A percentile compares a stretch with the other conserved stretches of the same genome.
Evolutionary conservation across 192 early-diverging fungal species (phyloP).

Genomic region (Phlyctochytrium planicorne): DNA sequence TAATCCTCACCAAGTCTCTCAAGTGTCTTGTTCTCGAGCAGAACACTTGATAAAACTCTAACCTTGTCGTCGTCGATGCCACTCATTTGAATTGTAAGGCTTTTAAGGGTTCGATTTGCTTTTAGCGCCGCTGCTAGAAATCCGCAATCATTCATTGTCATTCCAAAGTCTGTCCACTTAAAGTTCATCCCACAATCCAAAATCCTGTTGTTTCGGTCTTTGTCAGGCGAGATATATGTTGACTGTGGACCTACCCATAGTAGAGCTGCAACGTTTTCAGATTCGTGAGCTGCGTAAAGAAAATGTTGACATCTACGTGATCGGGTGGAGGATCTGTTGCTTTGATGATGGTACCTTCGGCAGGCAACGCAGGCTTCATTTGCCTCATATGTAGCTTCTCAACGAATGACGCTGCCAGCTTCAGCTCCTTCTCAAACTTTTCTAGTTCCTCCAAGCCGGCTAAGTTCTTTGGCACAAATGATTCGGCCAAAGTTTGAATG

Average conservation of each 20-base stretch:
- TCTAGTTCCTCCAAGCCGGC: conserved; percentile 24
- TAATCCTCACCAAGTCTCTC: conserved; percentile 32
- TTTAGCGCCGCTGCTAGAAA: conserved; percentile 27
- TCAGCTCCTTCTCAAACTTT: conserved; percentile 30
- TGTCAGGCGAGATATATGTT: too few relatives aligned
- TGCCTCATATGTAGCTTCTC: conserved; percentile 33
- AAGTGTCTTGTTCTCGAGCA: conserved; percentile 39
- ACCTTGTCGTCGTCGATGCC: conserved; percentile 47
- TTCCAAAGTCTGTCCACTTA: conserved; percentile 49
- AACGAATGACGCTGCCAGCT: conserved; percentile 37
- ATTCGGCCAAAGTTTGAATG: conserved; percentile 38
- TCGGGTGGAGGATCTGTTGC: conserved; percentile 36
- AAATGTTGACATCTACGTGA: conserved; percentile 41
- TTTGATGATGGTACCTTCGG: conserved; percentile 29
- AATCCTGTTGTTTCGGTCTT: conserved; percentile 36
- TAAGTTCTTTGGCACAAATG: conserved; percentile 32
- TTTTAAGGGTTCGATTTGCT: conserved; percentile 10
- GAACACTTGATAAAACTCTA: conserved; percentile 33
- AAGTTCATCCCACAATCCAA: conserved; percentile 54
- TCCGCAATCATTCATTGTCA: conserved; percentile 49
- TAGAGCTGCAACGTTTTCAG: conserved; percentile 38
- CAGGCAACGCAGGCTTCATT: conserved; percentile 31
- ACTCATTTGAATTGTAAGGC: conserved; percentile 38
- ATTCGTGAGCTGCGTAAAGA: conserved; percentile 33
- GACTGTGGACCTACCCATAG: conserved; percentile 40